These are phyloP conservation scores for Pistacia atlantica DNA, from an alignment of 345 rosid species.

Conservation along the genomic window DNA sequence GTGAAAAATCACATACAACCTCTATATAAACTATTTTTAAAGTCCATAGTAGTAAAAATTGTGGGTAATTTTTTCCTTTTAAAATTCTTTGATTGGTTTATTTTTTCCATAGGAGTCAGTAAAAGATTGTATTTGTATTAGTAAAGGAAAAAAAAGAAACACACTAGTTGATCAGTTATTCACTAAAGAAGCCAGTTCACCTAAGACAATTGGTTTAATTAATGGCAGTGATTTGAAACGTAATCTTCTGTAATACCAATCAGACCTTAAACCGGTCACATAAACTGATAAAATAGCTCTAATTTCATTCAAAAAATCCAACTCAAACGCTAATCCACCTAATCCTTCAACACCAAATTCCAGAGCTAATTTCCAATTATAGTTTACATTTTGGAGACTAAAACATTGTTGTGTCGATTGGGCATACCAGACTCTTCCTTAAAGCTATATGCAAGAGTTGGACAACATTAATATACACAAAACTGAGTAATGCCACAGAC, in stretches of 20 bases:
- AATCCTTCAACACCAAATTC: not conserved
- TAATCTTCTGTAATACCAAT: not conserved
- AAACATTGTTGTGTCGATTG: not conserved
- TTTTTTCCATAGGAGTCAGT: too few relatives aligned
- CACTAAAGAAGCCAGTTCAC: too few relatives aligned
- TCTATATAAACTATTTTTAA: not conserved
- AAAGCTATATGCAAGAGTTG: not conserved
- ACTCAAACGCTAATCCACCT: not conserved
- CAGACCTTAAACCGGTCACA: slow-evolving; percentile 2
- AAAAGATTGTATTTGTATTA: too few relatives aligned
- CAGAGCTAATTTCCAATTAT: not conserved
- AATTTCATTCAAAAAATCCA: not conserved
- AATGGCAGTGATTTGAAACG: not conserved
- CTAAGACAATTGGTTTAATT: not conserved
- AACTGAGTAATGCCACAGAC: not conserved
- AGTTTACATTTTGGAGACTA: not conserved
- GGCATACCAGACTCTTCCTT: not conserved
- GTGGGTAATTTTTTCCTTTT: not conserved
- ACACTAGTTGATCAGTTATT: too few relatives aligned
- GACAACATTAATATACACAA: not conserved
- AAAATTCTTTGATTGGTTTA: not conserved
- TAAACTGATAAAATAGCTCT: not conserved
- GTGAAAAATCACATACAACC: not conserved
- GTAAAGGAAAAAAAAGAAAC: too few relatives aligned
- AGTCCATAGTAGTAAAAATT: not conserved